Evolutionary conservation across 73 alveolate species (phyloP), one percentile per base, ranked within the genome.

Genomic region (Tetrahymena malaccensis): DNA sequence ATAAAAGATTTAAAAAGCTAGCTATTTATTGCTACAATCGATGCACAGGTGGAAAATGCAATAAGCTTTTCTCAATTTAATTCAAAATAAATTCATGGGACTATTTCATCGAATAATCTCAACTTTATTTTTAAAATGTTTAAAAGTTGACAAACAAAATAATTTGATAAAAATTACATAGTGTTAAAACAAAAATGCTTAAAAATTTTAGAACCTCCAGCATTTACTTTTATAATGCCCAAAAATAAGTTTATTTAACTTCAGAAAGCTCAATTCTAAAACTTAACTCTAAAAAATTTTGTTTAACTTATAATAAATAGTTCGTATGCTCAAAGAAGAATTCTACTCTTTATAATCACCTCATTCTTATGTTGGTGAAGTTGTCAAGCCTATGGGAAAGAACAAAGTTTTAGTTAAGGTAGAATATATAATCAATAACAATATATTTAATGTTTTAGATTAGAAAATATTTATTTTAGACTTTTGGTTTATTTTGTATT

Each of bases 361-460:
- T 43, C 99, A 99, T 96, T 98, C 99, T 38, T 97, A 98, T 94
- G 99, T 99, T 43, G 99, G 99, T 10, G 99, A 99, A 96, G 99
- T 99, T 96, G 97, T 97, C 84, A 99, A 99, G 97, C 97, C 98
- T 35, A 98, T 99, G 99, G 98, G 98, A 56, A 97, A 96, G 95
- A 95, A 96, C 85, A 97, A 97, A 85, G 98, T 97, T n/a, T 96
- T 97, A 56, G 98, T 97, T 84, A 97, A 97, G 96, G 98, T 97
- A 33, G 85, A 35, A 89, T 57, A 31, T 11, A 35, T 0, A 40
- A 40, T 40, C 9, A 50, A 94, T 15, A 8, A 4, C 35, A 15
- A 35, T 13, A 35, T 22, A 12, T 17, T 22, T 1, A 4, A 3
- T n/a, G n/a, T n/a, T n/a, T 93, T 34, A 1, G 95, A 34, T 27